Evolutionary conservation across 306 rosid genomes (phyloP).

Genomic region (Lablab purpureus): DNA sequence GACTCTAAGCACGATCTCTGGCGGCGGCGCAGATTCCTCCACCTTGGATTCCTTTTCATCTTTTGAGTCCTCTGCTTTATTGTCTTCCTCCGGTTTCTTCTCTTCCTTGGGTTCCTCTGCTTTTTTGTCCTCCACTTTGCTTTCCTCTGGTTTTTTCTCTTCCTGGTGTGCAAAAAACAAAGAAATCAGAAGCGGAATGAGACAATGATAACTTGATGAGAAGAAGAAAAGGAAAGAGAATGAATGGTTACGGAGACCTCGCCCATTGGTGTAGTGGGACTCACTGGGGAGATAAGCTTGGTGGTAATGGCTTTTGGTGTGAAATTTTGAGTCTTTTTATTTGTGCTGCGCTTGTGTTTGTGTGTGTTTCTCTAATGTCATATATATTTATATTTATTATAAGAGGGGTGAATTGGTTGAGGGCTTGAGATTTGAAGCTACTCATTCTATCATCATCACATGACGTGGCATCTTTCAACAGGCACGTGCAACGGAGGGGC

Average conservation of each 20-base stretch:
- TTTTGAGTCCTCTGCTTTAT: slow-evolving; percentile 47
- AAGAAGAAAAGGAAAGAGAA: not conserved
- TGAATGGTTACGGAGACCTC: slow-evolving; percentile 52
- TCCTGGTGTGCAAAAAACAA: slow-evolving; percentile 38
- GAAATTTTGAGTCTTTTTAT: not conserved
- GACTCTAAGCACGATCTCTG: slow-evolving; percentile 80
- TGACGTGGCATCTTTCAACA: slow-evolving; percentile 66
- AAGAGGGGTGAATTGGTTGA: too few species aligned
- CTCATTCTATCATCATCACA: slow-evolving; percentile 41
- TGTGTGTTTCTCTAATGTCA: not conserved
- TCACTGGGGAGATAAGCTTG: slow-evolving; percentile 34
- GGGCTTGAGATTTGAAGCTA: slow-evolving; percentile 56
- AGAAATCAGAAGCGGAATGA: slow-evolving; percentile 22
- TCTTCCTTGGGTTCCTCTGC: slow-evolving; percentile 26
- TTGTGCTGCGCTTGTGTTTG: not conserved
- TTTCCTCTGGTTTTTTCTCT: slow-evolving; percentile 58
- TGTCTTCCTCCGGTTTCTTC: slow-evolving; percentile 24
- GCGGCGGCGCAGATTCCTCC: slow-evolving; percentile 43
- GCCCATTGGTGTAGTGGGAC: slow-evolving; percentile 55
- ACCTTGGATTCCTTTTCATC: slow-evolving; percentile 46
- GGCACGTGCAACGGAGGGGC: slow-evolving; percentile 67
- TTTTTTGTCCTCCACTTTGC: slow-evolving; percentile 46
- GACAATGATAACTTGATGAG: not conserved
- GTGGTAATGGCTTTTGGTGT: not conserved
- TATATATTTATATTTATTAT: slow-evolving; percentile 7